Base-by-base conservation (phyloP, 2,329 filamentous ascomycete species). In the Pseudogymnoascus sp. region DNA sequence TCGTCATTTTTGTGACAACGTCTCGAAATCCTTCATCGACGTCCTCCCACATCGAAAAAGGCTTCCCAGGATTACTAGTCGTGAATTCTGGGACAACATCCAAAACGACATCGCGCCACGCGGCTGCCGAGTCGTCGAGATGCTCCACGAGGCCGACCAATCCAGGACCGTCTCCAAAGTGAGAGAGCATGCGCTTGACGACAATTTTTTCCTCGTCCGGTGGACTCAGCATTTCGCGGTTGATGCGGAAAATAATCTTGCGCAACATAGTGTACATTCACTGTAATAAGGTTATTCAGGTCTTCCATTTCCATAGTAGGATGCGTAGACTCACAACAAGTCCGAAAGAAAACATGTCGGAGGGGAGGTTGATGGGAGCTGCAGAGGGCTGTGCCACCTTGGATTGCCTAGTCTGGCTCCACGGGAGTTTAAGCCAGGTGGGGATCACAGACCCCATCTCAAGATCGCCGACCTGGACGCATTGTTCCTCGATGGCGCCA, bases 181-280 rank as follows among this genome's bases (percentile, higher is more conserved):
- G 78, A 2, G 78, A 81, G 12, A 80, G 73, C 65, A 80, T 78
- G 21, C 76, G 75, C 64, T 77, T 73, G 39, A 80, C 67, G 36
- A 80, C 74, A 65, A 62, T 25, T 8, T 39, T 75, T 70, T 44
- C 72, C 72, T 51, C 76, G 69, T 67, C 62, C 33, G 38, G 44
- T 13, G 58, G 42, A 5, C 41, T 62, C 4, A 67, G 58, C 33
- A 65, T 63, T n/a, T 66, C 61, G 13, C 62, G 39, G 27, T 48
- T 60, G 12, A 60, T 71, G 58, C 73, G 72, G 64, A 79, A 76
- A 63, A 78, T 74, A 58, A 79, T 72, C 59, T 70, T 71, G 66
- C 75, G 74, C 7, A 75, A 70, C 58, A 79, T 68, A 13, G 77
- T 75, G 66, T 77, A 80, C 60, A 81, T 79, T 66, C 75, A 79